Evolutionary conservation across 2,329 filamentous ascomycete species (phyloP).

Genomic region (Calonectria henricotiae): DNA sequence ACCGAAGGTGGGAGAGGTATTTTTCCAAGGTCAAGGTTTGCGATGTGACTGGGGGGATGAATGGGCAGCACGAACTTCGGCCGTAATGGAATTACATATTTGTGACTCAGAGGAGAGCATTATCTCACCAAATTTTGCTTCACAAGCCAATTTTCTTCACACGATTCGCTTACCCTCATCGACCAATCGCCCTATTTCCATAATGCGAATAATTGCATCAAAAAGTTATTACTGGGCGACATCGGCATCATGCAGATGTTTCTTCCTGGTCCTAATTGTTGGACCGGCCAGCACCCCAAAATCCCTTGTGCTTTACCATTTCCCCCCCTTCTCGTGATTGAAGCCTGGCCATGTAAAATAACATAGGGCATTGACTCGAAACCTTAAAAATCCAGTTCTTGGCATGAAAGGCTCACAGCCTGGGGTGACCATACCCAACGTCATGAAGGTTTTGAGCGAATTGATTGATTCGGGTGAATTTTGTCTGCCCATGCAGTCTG

Average conservation of each 20-base stretch:
- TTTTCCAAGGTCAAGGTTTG: conserved; percentile 28
- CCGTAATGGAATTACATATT: conserved; percentile 46
- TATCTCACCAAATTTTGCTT: conserved; percentile 38
- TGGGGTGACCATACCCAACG: neutral
- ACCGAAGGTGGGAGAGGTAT: conserved; percentile 35
- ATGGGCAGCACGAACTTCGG: conserved; percentile 35
- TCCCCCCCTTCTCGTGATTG: too few species aligned
- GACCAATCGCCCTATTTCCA: conserved; percentile 11
- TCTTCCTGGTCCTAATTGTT: neutral
- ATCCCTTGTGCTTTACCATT: neutral
- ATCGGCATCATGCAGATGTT: conserved; percentile 1
- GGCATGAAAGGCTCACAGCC: neutral
- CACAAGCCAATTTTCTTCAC: neutral
- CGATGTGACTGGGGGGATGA: conserved; percentile 13
- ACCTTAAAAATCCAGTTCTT: neutral
- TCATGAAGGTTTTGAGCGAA: neutral
- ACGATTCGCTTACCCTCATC: neutral
- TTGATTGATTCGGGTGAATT: neutral
- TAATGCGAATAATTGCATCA: conserved; percentile 4
- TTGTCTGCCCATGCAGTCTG: too few species aligned
- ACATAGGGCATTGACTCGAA: neutral
- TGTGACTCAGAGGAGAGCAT: conserved; percentile 33
- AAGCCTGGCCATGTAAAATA: neutral
- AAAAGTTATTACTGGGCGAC: neutral
- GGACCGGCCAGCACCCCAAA: neutral